Conservation (phyloP, 2,329 filamentous ascomycete species). For the Phaeoacremonium minimum region DNA sequence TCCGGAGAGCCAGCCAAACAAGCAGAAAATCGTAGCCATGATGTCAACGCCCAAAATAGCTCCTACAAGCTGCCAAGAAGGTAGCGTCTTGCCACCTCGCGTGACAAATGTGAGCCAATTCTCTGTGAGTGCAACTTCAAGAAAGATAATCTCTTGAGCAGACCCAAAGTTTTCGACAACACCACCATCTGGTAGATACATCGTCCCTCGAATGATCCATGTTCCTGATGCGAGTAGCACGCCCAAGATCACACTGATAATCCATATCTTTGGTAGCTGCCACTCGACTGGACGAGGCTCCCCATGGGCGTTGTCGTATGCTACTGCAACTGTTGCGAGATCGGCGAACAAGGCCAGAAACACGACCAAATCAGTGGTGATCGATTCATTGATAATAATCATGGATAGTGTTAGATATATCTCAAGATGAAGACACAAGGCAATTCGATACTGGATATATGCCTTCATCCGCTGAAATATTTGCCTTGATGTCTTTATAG, state of each 20-base stretch:
- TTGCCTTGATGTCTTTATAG: slow-evolving; percentile 70
- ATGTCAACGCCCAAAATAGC: slow-evolving; percentile 71
- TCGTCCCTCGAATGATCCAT: slow-evolving; percentile 67
- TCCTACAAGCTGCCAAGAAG: slow-evolving; percentile 68
- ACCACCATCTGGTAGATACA: slow-evolving; percentile 67
- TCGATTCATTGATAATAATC: slow-evolving; percentile 76
- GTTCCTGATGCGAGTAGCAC: slow-evolving; percentile 64
- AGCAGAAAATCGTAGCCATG: slow-evolving; percentile 67
- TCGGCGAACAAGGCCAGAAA: slow-evolving; percentile 78
- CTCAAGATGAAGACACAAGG: slow-evolving; percentile 68
- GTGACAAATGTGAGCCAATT: slow-evolving; percentile 80
- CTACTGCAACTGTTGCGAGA: slow-evolving; percentile 73
- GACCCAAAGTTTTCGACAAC: slow-evolving; percentile 72
- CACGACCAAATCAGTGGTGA: slow-evolving; percentile 68
- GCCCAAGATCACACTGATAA: slow-evolving; percentile 68
- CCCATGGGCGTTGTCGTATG: slow-evolving; percentile 75
- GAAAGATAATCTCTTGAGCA: slow-evolving; percentile 70
- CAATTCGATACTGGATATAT: slow-evolving; percentile 74
- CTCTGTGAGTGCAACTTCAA: slow-evolving; percentile 69
- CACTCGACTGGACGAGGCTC: slow-evolving; percentile 73
- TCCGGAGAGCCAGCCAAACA: slow-evolving; percentile 68
- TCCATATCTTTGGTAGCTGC: slow-evolving; percentile 79
- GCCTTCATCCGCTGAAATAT: slow-evolving; percentile 78
- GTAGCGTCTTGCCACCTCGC: slow-evolving; percentile 67
- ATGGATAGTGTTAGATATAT: slow-evolving; percentile 75